Percentiles rank a stretch among this genome's conserved stretches.
phyloP scores from a whole-genome alignment of 176 grass and related monocot genomes.

The Hordeum vulgare region MorexV3_pseudomolecules_assembly NC_058522.1:514621261-514621760 shows the following conservation, averaged over 20 bases:
- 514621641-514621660: slow-evolving; percentile 8
- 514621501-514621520: slow-evolving; percentile 61
- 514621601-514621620: not conserved
- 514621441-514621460: not conserved
- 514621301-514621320: slow-evolving; percentile 44
- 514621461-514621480: slow-evolving; percentile 27
- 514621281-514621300: slow-evolving; percentile 69
- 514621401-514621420: slow-evolving; percentile 4
- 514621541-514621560: slow-evolving; percentile 35
- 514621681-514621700: slow-evolving; percentile 30
- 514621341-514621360: slow-evolving; percentile 51
- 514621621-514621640: not conserved
- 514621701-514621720: slow-evolving; percentile 47
- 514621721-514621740: slow-evolving; percentile 41
- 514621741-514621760: slow-evolving; percentile 62
- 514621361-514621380: slow-evolving; percentile 53
- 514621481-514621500: slow-evolving; percentile 54
- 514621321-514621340: slow-evolving; percentile 32
- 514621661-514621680: not conserved
- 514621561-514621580: slow-evolving; percentile 69
- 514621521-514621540: slow-evolving; percentile 41
- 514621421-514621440: not conserved
- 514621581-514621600: slow-evolving; percentile 42
- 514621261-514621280: not conserved
- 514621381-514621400: slow-evolving; percentile 41